These are phyloP conservation scores for Olyra latifolia DNA, from an alignment of 176 grass and related monocot genomes.

Conservation along the genomic window DNA sequence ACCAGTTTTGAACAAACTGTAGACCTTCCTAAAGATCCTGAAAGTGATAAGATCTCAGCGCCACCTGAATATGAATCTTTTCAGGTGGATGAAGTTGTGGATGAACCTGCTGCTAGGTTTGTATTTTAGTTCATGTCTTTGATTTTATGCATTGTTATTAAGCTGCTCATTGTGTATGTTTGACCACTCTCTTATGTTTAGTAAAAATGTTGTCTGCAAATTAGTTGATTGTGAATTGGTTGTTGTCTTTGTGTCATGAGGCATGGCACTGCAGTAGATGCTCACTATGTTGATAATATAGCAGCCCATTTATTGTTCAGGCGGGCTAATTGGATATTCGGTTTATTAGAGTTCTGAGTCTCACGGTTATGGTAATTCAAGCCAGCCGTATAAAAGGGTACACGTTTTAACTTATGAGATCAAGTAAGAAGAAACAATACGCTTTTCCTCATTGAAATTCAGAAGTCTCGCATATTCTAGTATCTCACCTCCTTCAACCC, in stretches of 20 bases:
- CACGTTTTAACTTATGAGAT: not conserved
- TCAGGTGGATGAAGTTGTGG: slow-evolving; percentile 34
- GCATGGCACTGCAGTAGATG: not conserved
- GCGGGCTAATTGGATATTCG: not conserved
- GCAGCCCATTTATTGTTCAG: not conserved
- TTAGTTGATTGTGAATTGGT: not conserved
- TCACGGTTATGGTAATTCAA: not conserved
- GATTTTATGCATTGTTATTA: not conserved
- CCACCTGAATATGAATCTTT: slow-evolving; percentile 41
- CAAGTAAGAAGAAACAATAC: not conserved
- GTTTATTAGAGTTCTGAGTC: not conserved
- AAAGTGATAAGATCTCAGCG: slow-evolving; percentile 42
- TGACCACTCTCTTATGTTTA: not conserved
- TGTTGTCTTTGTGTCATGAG: not conserved
- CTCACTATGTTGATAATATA: not conserved
- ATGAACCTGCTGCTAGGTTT: slow-evolving; percentile 53
- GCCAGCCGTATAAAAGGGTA: not conserved
- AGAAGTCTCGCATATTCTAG: not conserved
- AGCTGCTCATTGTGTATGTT: slow-evolving; percentile 11
- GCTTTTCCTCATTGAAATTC: not conserved
- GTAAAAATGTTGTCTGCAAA: not conserved
- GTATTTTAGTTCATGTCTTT: slow-evolving; percentile 16
- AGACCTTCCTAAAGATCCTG: slow-evolving; percentile 39
- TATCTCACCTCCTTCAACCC: not conserved
- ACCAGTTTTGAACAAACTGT: slow-evolving; percentile 47